phyloP scores from a whole-genome alignment of 495 filamentous ascomycete genomes.

The Pyrenopolyporus hunteri region DNA sequence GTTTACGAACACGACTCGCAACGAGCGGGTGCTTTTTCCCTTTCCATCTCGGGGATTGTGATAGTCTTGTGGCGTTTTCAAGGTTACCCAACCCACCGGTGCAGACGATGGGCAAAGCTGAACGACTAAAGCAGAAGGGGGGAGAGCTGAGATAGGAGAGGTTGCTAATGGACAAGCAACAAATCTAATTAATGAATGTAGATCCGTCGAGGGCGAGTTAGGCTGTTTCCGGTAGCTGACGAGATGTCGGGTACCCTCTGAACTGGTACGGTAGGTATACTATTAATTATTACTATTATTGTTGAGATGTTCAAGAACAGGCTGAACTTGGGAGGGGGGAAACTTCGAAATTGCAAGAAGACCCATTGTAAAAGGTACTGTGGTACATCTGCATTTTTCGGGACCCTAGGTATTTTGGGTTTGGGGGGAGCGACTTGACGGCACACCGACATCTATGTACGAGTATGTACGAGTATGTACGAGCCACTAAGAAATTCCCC shows the following conservation, averaged over 20 bases:
- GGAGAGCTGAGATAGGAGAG: conserved; percentile 1
- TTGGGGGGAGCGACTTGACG: conserved; percentile 27
- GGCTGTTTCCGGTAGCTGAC: conserved; percentile 12
- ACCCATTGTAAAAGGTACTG: neutral
- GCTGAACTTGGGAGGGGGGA: conserved; percentile 26
- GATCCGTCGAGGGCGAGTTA: conserved; percentile 5
- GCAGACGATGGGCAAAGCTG: conserved; percentile 7
- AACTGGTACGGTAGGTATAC: conserved; percentile 6
- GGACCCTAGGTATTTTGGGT: neutral
- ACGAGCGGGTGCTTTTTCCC: neutral
- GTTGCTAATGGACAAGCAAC: conserved; percentile 3
- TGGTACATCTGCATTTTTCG: neutral
- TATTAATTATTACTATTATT: conserved; percentile 7
- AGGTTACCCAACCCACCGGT: conserved; percentile 39
- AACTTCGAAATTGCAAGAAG: neutral
- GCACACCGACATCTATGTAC: conserved; percentile 24
- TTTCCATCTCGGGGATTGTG: conserved; percentile 10
- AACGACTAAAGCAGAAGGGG: conserved; percentile 1
- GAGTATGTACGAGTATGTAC: no score
- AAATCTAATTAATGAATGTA: neutral
- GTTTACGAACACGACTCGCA: conserved; percentile 12
- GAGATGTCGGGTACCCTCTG: no score
- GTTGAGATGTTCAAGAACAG: conserved; percentile 31
- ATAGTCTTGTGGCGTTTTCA: conserved; percentile 14
- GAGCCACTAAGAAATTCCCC: conserved; percentile 24